A percentile compares a stretch with the other conserved stretches of the same genome.
phyloP scores from a whole-genome alignment of 1,284 basidiomycete species.

The Coniferiporia weirii region DNA sequence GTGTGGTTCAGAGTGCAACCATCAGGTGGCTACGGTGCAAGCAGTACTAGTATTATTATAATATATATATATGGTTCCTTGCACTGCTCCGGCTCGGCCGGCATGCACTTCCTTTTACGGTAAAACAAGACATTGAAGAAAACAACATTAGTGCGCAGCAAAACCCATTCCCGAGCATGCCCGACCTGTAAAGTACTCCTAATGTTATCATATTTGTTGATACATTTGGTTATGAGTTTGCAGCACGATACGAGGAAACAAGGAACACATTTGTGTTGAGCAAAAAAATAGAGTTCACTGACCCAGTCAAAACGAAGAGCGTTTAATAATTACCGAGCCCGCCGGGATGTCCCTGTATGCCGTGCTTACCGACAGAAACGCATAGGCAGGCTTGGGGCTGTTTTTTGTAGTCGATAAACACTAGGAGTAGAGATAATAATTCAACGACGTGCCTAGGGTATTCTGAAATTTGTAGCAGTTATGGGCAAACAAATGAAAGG shows the following conservation, averaged over 20 bases:
- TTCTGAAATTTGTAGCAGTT: background rate
- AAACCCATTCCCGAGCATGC: background rate
- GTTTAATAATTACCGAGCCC: conserved; percentile 3
- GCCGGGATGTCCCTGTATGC: background rate
- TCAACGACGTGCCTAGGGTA: background rate
- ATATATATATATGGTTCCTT: background rate
- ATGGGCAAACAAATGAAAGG: background rate
- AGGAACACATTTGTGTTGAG: background rate
- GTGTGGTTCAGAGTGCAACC: no score
- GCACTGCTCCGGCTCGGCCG: background rate
- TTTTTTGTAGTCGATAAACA: background rate
- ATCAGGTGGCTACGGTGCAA: no score
- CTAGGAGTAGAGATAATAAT: background rate
- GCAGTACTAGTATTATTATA: no score
- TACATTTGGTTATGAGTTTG: background rate
- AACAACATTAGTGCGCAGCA: no score
- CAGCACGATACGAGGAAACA: no score
- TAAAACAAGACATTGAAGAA: no score
- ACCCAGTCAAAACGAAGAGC: background rate
- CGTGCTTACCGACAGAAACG: background rate
- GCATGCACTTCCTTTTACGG: background rate
- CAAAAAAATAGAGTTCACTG: background rate
- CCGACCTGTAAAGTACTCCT: background rate
- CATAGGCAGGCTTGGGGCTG: background rate
- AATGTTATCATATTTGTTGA: background rate